These are phyloP conservation scores for Euphrasia arctica DNA, from an alignment of 305 asterid genomes.

Conservation along the genomic window DNA sequence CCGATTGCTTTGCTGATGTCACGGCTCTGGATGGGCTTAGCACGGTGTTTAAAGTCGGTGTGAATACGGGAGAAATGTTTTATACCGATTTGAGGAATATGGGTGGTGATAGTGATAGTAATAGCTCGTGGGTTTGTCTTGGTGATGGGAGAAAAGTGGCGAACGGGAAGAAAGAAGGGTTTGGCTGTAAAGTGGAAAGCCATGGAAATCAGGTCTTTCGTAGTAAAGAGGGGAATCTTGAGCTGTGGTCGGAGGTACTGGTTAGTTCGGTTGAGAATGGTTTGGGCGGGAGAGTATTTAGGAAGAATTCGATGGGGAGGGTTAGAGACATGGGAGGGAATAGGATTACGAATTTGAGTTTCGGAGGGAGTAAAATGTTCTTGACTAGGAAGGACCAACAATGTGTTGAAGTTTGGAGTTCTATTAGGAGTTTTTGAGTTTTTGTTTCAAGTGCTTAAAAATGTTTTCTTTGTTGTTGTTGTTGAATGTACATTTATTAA, in stretches of 20 bases:
- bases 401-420: constrained; percentile 82
- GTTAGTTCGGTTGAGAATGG: constrained; percentile 32
- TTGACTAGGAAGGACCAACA: constrained; percentile 71
- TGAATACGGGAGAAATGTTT: constrained; percentile 72
- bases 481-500: no score
- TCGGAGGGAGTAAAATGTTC: constrained; percentile 93
- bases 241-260: constrained; percentile 79
- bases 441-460: background rate
- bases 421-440: constrained; percentile 36
- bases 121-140: constrained; percentile 61
- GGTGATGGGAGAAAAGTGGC: constrained; percentile 53
- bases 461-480: no score
- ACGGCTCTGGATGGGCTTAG: constrained; percentile 49
- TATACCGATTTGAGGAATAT: constrained; percentile 65
- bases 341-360: constrained; percentile 48
- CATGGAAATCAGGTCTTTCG: constrained; percentile 83
- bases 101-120: constrained; percentile 36
- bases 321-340: constrained; percentile 62
- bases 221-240: constrained; percentile 63
- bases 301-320: constrained; percentile 77
- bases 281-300: constrained; percentile 44
- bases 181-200: constrained; percentile 59
- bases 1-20: constrained; percentile 83
- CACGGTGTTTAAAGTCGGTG: constrained; percentile 71
- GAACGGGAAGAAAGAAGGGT: constrained; percentile 84